Base-by-base conservation (phyloP, 441 rosid species). In the Syzygium malaccense region DNA sequence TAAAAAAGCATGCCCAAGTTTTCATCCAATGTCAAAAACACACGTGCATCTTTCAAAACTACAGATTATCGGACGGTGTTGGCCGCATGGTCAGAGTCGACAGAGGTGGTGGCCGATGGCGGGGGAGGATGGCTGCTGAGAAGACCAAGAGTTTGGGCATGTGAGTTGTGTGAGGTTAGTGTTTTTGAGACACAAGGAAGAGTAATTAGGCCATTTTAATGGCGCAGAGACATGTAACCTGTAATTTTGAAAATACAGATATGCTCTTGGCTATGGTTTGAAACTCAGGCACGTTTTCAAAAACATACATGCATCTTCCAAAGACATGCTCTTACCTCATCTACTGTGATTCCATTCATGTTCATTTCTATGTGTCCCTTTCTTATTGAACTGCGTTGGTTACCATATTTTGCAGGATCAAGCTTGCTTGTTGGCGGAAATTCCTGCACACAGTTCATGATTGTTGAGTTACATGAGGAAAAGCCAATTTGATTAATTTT, bases 341-440 rank as follows among this genome's bases (percentile, higher is more conserved):
- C 92, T 32, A 94, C 85, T 14, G 90, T 92, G 66, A 93, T 87
- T 45, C 95, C 98, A 28, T 94, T 92, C 86, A 97, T 86, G 85
- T 90, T 90, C 54, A 62, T 86, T 90, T 93, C 91, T 19, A 97
- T 94, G 86, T 96, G 93, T 45, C 91, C 91, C 90, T 64, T 80
- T 55, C 53, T 83, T 18, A 86, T 88, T 85, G 86, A 32, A 85
- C 88, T 68, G 71, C 92, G 94, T 58, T 60, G 86, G 86, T 92
- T 93, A 25, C 96, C 96, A 91, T 96, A 96, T 75, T 96, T 91
- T n/a, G 96, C 7, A 66, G 71, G 78, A 85, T 64, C 79, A 55
- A 95, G 94, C 92, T 93, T 93, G 92, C 97, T 97, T 87, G 33
- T 60, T 15, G 98, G 98, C 87, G 97, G 98, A 89, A 96, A 97